A percentile compares a stretch with the other conserved stretches of the same genome.
Evolutionary conservation across 2,329 filamentous ascomycete species (phyloP).

Genomic region (Penicillium sp.): DNA sequence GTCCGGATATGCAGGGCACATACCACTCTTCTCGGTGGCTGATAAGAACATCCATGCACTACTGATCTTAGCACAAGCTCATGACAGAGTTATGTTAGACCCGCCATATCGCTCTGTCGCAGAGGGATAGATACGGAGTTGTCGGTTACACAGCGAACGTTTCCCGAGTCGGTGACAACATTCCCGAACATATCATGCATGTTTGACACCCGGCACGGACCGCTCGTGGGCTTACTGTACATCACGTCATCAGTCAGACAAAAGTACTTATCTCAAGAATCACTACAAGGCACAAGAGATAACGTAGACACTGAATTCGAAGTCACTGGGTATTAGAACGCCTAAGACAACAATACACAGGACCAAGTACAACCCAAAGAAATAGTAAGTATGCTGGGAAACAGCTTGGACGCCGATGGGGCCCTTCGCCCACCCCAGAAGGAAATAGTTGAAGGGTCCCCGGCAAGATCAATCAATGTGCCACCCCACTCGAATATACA

Average conservation of each 20-base stretch:
- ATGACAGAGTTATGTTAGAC: not conserved
- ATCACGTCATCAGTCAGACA: not conserved
- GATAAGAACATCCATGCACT: too few relatives aligned
- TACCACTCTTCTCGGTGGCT: not conserved
- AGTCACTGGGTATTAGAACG: conserved; percentile 44
- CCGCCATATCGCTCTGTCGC: not conserved
- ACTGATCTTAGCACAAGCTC: not conserved
- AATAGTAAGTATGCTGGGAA: conserved; percentile 37
- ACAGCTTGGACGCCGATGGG: conserved; percentile 43
- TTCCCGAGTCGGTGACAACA: not conserved
- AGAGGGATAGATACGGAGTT: not conserved
- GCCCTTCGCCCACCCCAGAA: not conserved
- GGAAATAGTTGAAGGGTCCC: conserved; percentile 11
- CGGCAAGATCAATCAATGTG: conserved; percentile 22
- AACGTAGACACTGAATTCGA: conserved; percentile 15
- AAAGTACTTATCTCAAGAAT: not conserved
- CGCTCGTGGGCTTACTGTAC: not conserved
- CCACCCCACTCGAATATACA: conserved; percentile 21
- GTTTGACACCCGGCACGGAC: not conserved
- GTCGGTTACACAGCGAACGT: not conserved
- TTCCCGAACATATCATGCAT: not conserved
- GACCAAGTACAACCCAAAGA: conserved; percentile 27
- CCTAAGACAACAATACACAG: conserved; percentile 32
- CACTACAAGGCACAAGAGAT: not conserved
- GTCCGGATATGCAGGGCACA: not conserved